A percentile compares a stretch with the other conserved stretches of the same genome.
These are phyloP conservation scores for Ogataea degrootiae DNA, from an alignment of 805 yeast species.

Conservation along the genomic window DNA sequence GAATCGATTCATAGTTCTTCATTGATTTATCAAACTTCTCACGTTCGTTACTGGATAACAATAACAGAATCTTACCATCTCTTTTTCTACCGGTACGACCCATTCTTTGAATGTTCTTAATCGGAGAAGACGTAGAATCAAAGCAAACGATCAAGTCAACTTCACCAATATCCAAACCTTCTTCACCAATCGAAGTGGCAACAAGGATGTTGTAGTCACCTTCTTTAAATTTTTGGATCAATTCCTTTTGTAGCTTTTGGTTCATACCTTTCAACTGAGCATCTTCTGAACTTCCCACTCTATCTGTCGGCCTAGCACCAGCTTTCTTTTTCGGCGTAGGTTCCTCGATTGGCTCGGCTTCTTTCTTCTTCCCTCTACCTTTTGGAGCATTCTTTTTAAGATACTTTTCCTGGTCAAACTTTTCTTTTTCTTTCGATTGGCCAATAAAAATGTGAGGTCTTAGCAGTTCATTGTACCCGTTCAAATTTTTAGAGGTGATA, in stretches of 20 bases:
- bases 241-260: constrained; percentile 79
- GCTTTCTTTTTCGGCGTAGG: constrained; percentile 18
- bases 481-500: constrained; percentile 10
- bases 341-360: constrained; percentile 12
- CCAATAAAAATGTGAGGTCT: constrained; percentile 90
- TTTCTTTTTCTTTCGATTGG: constrained; percentile 73
- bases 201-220: constrained; percentile 79
- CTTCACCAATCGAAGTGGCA: constrained; percentile 97
- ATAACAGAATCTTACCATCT: constrained; percentile 73
- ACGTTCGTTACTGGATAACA: constrained; percentile 76
- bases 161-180: constrained; percentile 97
- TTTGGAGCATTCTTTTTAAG: constrained; percentile 39
- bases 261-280: constrained; percentile 85
- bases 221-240: constrained; percentile 64
- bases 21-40: constrained; percentile 77
- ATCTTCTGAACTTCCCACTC: constrained; percentile 62
- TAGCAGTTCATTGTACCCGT: constrained; percentile 29
- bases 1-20: constrained; percentile 77
- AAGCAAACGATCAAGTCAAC: constrained; percentile 91
- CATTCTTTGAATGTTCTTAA: constrained; percentile 90
- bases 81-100: constrained; percentile 97
- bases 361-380: constrained; percentile 33
- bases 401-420: constrained; percentile 54
- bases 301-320: constrained; percentile 30
- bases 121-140: constrained; percentile 91